phyloP scores from a whole-genome alignment of 2,329 filamentous ascomycete species.

The Aspergillus tanneri region DNA sequence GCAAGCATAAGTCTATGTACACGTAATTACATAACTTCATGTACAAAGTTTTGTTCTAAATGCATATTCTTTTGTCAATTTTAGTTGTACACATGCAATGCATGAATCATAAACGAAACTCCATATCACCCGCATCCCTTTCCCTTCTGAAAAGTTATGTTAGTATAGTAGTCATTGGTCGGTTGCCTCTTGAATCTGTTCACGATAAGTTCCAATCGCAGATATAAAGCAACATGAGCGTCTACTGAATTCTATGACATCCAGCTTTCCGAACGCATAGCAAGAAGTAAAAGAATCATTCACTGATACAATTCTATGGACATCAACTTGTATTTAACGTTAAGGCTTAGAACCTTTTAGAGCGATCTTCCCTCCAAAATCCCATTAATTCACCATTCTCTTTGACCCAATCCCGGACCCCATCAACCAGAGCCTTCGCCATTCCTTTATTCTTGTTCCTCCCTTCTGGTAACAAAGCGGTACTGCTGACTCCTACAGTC shows the following conservation, averaged over 20 bases:
- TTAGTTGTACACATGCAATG: too few relatives aligned
- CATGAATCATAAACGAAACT: not conserved
- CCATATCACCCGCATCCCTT: too few relatives aligned
- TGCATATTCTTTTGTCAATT: too few relatives aligned
- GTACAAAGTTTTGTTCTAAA: too few relatives aligned
- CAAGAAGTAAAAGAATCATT: not conserved
- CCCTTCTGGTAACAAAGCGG: constrained; percentile 29
- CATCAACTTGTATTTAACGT: not conserved
- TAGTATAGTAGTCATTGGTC: too few relatives aligned
- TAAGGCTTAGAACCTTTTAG: constrained; percentile 43
- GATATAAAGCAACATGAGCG: not conserved
- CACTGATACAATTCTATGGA: not conserved
- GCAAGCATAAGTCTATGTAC: too few relatives aligned
- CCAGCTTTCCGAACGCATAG: not conserved
- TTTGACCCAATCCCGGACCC: constrained; percentile 59
- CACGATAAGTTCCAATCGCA: too few relatives aligned
- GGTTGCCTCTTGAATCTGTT: too few relatives aligned
- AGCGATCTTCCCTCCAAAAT: constrained; percentile 59
- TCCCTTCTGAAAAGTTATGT: too few relatives aligned
- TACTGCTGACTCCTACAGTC: constrained; percentile 27
- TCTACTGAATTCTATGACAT: not conserved
- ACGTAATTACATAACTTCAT: too few relatives aligned
- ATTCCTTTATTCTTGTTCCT: constrained; percentile 57
- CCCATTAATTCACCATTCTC: constrained; percentile 64
- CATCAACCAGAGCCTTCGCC: constrained; percentile 63